Evolutionary conservation across 2,329 filamentous ascomycete species (phyloP).

Genomic region (Neofusicoccum parvum): DNA sequence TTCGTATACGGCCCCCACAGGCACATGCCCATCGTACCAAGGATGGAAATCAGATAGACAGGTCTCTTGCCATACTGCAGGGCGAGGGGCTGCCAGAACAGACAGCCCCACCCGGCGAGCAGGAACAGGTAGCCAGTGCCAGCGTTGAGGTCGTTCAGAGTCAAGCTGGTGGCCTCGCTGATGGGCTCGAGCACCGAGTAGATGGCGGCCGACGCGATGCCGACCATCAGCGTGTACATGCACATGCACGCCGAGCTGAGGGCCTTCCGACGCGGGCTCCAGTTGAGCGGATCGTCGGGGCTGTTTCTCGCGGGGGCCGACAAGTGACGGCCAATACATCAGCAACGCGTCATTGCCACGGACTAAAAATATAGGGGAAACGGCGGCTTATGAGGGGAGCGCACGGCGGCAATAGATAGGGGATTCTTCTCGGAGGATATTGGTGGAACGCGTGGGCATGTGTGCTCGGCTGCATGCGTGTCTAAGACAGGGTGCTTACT

Average conservation of each 20-base stretch:
- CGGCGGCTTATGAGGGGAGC: too few relatives aligned
- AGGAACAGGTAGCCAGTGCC: conserved; percentile 58
- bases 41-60: conserved; percentile 49
- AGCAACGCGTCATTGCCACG: background rate
- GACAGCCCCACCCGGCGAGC: conserved; percentile 53
- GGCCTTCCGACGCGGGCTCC: conserved; percentile 33
- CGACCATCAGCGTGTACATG: conserved; percentile 53
- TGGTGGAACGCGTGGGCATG: background rate
- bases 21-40: conserved; percentile 36
- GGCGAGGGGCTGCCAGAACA: conserved; percentile 57
- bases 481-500: conserved; percentile 21
- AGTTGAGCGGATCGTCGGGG: conserved; percentile 40
- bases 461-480: background rate
- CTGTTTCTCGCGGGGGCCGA: background rate
- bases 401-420: background rate
- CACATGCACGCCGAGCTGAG: conserved; percentile 45
- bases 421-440: background rate
- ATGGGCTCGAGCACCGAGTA: conserved; percentile 55
- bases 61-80: conserved; percentile 55
- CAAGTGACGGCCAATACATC: background rate
- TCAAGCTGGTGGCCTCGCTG: conserved; percentile 50
- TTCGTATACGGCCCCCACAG: conserved; percentile 50
- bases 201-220: conserved; percentile 53
- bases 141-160: conserved; percentile 48
- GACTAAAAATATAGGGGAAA: background rate